phyloP scores from a whole-genome alignment of 2,329 filamentous ascomycete species.

The Alternaria triticina region DNA sequence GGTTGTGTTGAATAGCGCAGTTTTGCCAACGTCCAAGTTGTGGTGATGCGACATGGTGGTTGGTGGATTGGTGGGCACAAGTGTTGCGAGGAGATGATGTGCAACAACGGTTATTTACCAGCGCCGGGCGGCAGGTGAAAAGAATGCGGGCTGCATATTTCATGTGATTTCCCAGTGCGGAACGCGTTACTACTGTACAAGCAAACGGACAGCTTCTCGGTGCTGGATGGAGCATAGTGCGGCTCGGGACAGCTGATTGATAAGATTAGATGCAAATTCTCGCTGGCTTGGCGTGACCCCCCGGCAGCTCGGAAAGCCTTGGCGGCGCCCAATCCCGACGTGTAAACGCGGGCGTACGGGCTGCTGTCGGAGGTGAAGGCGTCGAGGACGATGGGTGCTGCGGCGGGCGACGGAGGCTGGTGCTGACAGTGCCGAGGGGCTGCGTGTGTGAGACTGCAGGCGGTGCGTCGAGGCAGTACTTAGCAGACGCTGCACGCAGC shows the following conservation, averaged over 20 bases:
- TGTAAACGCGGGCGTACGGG: not conserved
- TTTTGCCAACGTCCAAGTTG: not conserved
- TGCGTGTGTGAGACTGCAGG: not conserved
- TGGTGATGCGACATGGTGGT: not conserved
- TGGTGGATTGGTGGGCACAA: not conserved
- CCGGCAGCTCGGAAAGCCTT: not conserved
- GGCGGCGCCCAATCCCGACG: not conserved
- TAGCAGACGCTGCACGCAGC: slow-evolving; percentile 1
- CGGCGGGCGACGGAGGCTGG: not conserved
- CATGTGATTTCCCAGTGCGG: not conserved
- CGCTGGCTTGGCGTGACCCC: not conserved
- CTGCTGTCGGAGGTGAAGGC: not conserved
- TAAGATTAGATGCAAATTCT: slow-evolving; percentile 8
- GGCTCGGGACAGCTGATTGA: not conserved
- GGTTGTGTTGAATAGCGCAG: not conserved
- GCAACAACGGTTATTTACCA: not conserved
- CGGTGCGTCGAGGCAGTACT: not conserved
- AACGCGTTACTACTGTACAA: not conserved
- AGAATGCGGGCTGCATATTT: not conserved
- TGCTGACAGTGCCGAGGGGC: not conserved
- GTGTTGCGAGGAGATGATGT: too few relatives aligned
- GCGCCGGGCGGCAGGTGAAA: not conserved
- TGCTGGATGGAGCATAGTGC: not conserved
- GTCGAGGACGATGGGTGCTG: not conserved
- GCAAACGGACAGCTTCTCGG: not conserved